Evolutionary conservation across 2,329 filamentous ascomycete genomes (phyloP).

Genomic region (Verticillium longisporum): DNA sequence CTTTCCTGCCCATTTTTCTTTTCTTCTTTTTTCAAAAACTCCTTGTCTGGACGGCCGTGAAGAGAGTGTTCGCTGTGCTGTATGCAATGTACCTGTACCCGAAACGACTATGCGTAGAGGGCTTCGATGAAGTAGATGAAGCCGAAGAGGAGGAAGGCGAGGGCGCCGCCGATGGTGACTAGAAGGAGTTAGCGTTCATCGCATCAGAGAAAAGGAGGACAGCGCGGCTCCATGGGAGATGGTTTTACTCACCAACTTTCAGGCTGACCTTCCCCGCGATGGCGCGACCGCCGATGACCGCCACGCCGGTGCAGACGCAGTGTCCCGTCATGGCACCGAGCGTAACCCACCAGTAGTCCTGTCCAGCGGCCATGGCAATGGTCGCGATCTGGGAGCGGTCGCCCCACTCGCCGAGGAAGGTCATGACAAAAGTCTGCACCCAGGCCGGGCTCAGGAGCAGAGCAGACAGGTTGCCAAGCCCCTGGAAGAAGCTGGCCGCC

Average conservation of each 20-base stretch:
- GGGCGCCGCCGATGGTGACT: conserved; percentile 90
- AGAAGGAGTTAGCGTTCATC: background rate
- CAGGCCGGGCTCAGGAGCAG: conserved; percentile 89
- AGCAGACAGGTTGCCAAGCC: conserved; percentile 79
- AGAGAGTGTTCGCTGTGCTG: background rate
- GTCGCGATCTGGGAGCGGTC: conserved; percentile 97
- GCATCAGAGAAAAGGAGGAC: background rate
- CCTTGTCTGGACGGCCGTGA: background rate
- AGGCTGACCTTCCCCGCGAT: conserved; percentile 92
- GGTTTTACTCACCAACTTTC: conserved; percentile 72
- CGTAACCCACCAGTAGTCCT: conserved; percentile 99
- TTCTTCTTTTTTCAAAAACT: background rate
- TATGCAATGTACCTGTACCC: background rate
- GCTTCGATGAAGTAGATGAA: conserved; percentile 86
- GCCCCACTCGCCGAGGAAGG: conserved; percentile 96
- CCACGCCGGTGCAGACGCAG: conserved; percentile 81
- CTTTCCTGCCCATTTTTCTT: background rate
- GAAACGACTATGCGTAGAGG: conserved; percentile 41
- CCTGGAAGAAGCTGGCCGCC: conserved; percentile 40
- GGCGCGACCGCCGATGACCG: conserved; percentile 85
- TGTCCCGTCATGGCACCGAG: conserved; percentile 82
- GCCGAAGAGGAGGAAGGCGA: conserved; percentile 86
- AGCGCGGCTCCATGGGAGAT: background rate
- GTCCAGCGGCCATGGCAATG: conserved; percentile 95
- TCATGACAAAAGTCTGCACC: conserved; percentile 99